Base-by-base conservation (phyloP, 1,139 yeast species). In the Nematodospora anomalae region DNA sequence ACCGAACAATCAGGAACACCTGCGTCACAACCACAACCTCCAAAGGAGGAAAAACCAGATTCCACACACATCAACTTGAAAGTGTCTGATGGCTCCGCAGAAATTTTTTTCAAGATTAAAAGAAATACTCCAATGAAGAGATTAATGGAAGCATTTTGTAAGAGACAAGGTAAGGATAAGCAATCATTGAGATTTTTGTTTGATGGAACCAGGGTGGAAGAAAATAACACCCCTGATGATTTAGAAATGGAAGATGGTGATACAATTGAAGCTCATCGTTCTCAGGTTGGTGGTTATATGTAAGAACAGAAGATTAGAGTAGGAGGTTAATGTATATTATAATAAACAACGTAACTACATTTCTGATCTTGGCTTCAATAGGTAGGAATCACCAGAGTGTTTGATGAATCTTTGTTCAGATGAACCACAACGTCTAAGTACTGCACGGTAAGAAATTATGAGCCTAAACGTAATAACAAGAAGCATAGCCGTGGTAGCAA, bases 141-240 rank as follows among this genome's bases (percentile, higher is more conserved):
- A 69, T 80, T 94, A 52, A 92, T 94, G 90, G 97, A 92, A 57
- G 96, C 97, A 5, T 94, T 90, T 62, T 94, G 97, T 62, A 90
- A 90, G 68, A 85, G 98, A 71, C 96, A 92, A 58, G 97, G 98
- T 35, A 92, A 90, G 60, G 81, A 84, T 48, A 68, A 83, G 60
- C 79, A 77, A 52, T 80, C 92, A 31, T 72, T 94, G 58, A 79
- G 97, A 60, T 94, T 94, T 62, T 71, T 92, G 56, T 83, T 84
- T 56, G 98, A 94, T 52, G 99, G 99, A 44, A 84, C 88, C 51
- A 80, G 98, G 57, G 82, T 94, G 45, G 76, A 78, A 43, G 86
- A 92, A 11, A 89, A 83, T 43, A 89, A 87, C 53, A 92, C 98
- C 2, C 97, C 99, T 7, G 95, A 84, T 33, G 85, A 81, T 47